phyloP scores from a whole-genome alignment of 1,139 yeast genomes.

The Waltiozyma sp. region DNA sequence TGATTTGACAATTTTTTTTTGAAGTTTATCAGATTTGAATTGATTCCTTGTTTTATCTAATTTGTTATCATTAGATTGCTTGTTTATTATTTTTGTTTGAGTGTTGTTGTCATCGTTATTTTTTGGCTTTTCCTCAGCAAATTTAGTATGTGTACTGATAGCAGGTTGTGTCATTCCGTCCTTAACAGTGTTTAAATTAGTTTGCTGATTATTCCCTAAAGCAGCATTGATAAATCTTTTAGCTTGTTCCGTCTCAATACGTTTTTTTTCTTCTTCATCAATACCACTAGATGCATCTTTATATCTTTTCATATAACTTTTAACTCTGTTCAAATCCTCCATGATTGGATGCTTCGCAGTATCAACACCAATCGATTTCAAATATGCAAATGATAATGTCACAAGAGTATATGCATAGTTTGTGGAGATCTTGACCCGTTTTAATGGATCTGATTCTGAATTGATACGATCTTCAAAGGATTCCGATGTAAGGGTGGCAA shows the following conservation, averaged over 20 bases:
- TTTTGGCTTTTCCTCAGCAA: neutral
- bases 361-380: constrained; percentile 51
- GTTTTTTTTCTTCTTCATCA: constrained; percentile 9
- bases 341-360: constrained; percentile 51
- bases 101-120: neutral
- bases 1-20: neutral
- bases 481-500: constrained; percentile 19
- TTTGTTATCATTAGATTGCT: neutral
- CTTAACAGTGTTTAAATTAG: neutral
- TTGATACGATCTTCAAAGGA: constrained; percentile 19
- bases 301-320: constrained; percentile 53
- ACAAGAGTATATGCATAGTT: constrained; percentile 22
- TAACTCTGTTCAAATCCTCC: constrained; percentile 62
- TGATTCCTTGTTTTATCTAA: constrained; percentile 10
- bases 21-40: neutral
- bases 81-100: neutral
- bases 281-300: constrained; percentile 28
- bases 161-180: neutral
- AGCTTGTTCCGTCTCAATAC: constrained; percentile 23
- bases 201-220: constrained; percentile 15
- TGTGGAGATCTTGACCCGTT: constrained; percentile 14
- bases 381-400: constrained; percentile 39
- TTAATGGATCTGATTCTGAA: constrained; percentile 18
- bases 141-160: neutral
- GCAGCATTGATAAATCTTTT: constrained; percentile 34